Evolutionary conservation across 2,329 filamentous ascomycete species (phyloP).

Genomic region (Fusarium sp.): DNA sequence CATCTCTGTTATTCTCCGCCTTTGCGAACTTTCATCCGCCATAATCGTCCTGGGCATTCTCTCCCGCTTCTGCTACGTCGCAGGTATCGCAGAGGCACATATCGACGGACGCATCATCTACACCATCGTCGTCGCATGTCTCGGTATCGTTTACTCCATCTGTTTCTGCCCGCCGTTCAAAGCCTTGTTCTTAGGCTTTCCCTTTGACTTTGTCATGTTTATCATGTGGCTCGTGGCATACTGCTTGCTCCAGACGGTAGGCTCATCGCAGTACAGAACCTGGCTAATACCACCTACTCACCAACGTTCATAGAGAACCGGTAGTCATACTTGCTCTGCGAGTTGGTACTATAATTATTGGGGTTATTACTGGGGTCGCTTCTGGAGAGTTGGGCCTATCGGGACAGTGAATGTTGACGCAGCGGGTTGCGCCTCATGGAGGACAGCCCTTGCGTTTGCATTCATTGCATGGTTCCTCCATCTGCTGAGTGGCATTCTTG

Average conservation of each 20-base stretch:
- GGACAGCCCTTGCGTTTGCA: not conserved
- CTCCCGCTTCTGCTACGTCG: not conserved
- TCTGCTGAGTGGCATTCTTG: not conserved
- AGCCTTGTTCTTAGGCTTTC: not conserved
- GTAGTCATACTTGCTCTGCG: not conserved
- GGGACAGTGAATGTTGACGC: not conserved
- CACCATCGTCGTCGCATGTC: not conserved
- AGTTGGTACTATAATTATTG: not conserved
- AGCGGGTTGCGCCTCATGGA: not conserved
- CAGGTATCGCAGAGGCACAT: not conserved
- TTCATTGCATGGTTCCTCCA: slow-evolving; percentile 6
- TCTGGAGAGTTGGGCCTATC: not conserved
- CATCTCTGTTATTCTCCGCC: not conserved
- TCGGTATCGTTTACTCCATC: not conserved
- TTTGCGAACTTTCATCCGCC: not conserved
- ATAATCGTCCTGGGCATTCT: not conserved
- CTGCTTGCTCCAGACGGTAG: slow-evolving; percentile 1
- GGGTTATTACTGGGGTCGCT: slow-evolving; percentile 2
- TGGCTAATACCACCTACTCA: too few relatives aligned
- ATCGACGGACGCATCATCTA: slow-evolving; percentile 1
- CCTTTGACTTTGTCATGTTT: slow-evolving; percentile 1
- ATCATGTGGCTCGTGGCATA: slow-evolving; percentile 8
- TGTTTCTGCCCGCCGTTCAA: not conserved
- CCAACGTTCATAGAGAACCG: not conserved
- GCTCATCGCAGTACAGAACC: too few relatives aligned